Evolutionary conservation across 2,329 filamentous ascomycete genomes (phyloP).

Genomic region (Byssothecium circinans): DNA sequence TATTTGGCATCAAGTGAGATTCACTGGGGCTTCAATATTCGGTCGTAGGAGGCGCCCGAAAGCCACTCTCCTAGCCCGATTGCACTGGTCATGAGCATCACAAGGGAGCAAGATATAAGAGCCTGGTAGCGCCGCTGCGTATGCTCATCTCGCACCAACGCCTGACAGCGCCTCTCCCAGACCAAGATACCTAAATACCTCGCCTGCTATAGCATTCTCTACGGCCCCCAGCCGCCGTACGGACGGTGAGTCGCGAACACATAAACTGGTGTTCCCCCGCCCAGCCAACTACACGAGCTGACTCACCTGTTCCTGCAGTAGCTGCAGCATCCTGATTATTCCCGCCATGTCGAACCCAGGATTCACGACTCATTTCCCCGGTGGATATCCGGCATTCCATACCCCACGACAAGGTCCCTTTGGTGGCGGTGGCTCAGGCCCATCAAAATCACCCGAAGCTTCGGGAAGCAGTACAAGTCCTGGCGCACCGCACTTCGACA

Average conservation of each 20-base stretch:
- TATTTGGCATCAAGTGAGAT: slow-evolving; percentile 27
- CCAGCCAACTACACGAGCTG: slow-evolving; percentile 24
- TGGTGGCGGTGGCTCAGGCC: slow-evolving; percentile 24
- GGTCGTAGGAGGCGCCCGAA: slow-evolving; percentile 34
- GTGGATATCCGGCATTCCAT: slow-evolving; percentile 36
- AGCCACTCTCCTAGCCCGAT: slow-evolving; percentile 25
- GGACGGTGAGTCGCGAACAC: not conserved
- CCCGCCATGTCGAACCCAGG: slow-evolving; percentile 28
- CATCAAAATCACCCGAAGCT: slow-evolving; percentile 23
- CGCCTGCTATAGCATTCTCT: not conserved
- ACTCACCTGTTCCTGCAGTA: slow-evolving; percentile 34
- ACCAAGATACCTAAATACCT: not conserved
- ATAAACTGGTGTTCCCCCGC: slow-evolving; percentile 20
- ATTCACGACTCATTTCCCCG: slow-evolving; percentile 36
- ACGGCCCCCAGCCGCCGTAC: not conserved
- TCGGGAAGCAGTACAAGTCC: slow-evolving; percentile 4
- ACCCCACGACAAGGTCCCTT: slow-evolving; percentile 28
- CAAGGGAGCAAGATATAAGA: slow-evolving; percentile 29
- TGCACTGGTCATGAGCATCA: slow-evolving; percentile 14
- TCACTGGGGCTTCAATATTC: slow-evolving; percentile 31
- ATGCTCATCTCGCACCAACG: slow-evolving; percentile 13
- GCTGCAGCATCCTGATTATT: slow-evolving; percentile 3
- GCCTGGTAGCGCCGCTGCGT: slow-evolving; percentile 9
- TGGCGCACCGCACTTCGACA: slow-evolving; percentile 61
- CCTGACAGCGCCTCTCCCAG: slow-evolving; percentile 1